Conservation (phyloP, 805 yeast genomes). For the Candida koratica region DNA sequence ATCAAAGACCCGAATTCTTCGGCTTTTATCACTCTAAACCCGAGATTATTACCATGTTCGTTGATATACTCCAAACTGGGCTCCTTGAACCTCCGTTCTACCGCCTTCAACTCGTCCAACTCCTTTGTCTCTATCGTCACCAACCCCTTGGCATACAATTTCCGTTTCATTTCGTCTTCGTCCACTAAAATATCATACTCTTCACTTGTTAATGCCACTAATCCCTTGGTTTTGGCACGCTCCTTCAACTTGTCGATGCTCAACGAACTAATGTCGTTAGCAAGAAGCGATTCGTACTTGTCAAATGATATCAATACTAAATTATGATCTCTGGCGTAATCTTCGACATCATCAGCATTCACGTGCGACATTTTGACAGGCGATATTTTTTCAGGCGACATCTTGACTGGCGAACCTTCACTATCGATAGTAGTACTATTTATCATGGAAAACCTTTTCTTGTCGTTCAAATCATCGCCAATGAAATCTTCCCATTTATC, state of each 20-base stretch:
- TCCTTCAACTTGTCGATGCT: slow-evolving; percentile 23
- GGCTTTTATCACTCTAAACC: slow-evolving; percentile 16
- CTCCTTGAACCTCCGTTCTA: slow-evolving; percentile 11
- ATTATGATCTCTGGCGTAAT: slow-evolving; percentile 32
- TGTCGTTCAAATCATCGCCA: slow-evolving; percentile 24
- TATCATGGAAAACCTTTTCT: slow-evolving; percentile 17
- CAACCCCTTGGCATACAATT: slow-evolving; percentile 28
- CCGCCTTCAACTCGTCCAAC: slow-evolving; percentile 13
- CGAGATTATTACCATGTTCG: slow-evolving; percentile 18
- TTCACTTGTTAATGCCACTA: slow-evolving; percentile 22
- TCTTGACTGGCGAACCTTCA: slow-evolving; percentile 15
- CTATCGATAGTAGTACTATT: slow-evolving; percentile 15
- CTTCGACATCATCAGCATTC: slow-evolving; percentile 23
- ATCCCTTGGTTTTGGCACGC: slow-evolving; percentile 24
- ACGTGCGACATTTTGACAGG: slow-evolving; percentile 10
- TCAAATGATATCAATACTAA: slow-evolving; percentile 24
- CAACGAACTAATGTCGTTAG: slow-evolving; percentile 22
- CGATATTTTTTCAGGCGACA: slow-evolving; percentile 17
- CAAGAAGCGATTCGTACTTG: slow-evolving; percentile 28
- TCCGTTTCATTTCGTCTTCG: slow-evolving; percentile 34
- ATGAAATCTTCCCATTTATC: slow-evolving; percentile 41
- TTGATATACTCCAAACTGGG: slow-evolving; percentile 27
- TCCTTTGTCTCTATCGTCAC: slow-evolving; percentile 24
- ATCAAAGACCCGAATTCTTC: neutral
- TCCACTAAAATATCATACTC: slow-evolving; percentile 26